Conservation (phyloP, 78 protist genomes). For the Emiliania huxleyi region DNA sequence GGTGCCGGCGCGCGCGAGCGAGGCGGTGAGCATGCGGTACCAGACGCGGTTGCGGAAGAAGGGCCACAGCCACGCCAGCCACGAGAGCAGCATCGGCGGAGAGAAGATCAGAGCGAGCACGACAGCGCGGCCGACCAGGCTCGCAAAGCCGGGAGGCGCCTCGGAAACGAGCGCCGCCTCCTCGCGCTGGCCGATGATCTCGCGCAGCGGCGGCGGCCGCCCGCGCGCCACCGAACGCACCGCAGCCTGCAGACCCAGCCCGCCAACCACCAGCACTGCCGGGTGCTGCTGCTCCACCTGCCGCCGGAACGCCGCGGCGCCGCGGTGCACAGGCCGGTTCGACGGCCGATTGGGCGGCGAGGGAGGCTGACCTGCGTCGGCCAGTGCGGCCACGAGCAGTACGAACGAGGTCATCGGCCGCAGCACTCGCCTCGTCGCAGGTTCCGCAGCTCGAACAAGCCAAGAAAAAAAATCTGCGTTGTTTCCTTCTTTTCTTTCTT, state of each 20-base stretch:
- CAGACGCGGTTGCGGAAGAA: background rate
- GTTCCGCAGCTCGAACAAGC: too few species aligned
- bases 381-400: too few species aligned
- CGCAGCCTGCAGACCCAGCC: background rate
- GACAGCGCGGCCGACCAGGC: background rate
- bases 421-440: too few species aligned
- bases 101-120: background rate
- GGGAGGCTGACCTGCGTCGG: too few species aligned
- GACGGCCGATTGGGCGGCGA: too few species aligned
- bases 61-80: background rate
- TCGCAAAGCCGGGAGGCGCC: background rate
- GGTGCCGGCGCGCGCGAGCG: conserved; percentile 36
- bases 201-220: background rate
- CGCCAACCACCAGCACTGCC: background rate
- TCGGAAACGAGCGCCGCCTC: background rate
- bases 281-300: too few species aligned
- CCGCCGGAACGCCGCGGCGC: too few species aligned
- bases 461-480: too few species aligned
- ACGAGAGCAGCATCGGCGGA: background rate
- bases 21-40: background rate
- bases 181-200: background rate
- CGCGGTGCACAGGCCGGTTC: too few species aligned
- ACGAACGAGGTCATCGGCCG: too few species aligned
- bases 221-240: background rate
- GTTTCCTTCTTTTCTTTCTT: too few species aligned